Percentiles rank a stretch among this genome's conserved stretches.
These are phyloP conservation scores for Wallemia hederae DNA, from an alignment of 1,284 basidiomycete genomes.

Conservation along the genomic window DNA sequence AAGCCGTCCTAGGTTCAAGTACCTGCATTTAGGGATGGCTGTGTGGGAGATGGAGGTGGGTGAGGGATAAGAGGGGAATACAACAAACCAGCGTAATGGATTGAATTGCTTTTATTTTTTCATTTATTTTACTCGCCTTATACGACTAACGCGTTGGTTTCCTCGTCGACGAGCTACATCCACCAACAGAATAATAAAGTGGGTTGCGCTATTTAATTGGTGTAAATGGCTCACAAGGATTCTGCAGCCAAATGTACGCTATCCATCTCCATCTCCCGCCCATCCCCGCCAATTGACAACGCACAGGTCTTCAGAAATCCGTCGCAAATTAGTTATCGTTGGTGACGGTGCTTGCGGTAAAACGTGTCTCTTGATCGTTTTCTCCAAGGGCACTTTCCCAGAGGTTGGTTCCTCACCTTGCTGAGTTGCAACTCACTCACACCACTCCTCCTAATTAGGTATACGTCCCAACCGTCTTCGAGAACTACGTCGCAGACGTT, in stretches of 20 bases:
- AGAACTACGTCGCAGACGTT: slow-evolving; percentile 26
- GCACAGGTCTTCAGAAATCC: slow-evolving; percentile 16
- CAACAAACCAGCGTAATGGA: too few species aligned
- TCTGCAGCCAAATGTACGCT: too few species aligned
- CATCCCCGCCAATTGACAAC: background rate
- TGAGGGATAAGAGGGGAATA: background rate
- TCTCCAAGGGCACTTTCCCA: slow-evolving; percentile 42
- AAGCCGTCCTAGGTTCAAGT: background rate
- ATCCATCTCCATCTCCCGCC: background rate
- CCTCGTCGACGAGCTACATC: too few species aligned
- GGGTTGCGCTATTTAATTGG: too few species aligned
- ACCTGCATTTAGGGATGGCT: background rate
- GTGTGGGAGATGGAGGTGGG: background rate
- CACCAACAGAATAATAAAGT: too few species aligned
- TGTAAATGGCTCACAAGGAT: too few species aligned
- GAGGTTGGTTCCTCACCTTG: slow-evolving; percentile 20
- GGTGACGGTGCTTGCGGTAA: slow-evolving; percentile 76
- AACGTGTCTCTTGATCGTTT: slow-evolving; percentile 9
- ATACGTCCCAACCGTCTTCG: slow-evolving; percentile 16
- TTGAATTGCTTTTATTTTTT: too few species aligned
- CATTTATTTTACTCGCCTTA: too few species aligned
- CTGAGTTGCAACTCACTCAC: background rate
- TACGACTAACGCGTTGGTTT: too few species aligned
- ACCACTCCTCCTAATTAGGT: slow-evolving; percentile 5
- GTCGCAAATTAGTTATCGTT: slow-evolving; percentile 47